Evolutionary conservation across 2,329 filamentous ascomycete species (phyloP).

Genomic region (Cytospora piceae): DNA sequence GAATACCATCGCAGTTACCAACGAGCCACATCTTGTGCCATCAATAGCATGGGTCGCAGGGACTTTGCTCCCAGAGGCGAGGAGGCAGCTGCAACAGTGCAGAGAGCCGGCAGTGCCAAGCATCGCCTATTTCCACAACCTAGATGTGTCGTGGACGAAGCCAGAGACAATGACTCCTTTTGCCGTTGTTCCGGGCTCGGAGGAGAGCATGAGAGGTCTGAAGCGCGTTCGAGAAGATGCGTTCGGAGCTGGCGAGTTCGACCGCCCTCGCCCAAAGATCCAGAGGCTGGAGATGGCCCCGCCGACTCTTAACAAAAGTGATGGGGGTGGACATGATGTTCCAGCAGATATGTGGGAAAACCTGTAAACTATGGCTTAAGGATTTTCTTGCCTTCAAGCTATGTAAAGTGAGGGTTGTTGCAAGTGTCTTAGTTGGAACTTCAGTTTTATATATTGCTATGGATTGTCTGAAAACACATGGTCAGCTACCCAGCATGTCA

Average conservation of each 20-base stretch:
- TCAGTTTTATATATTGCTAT: background rate
- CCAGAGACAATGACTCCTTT: background rate
- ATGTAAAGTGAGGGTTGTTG: background rate
- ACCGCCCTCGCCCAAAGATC: background rate
- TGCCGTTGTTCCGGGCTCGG: background rate
- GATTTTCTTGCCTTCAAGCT: too few relatives aligned
- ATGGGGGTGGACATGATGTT: background rate
- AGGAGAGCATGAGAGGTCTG: background rate
- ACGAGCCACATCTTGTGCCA: constrained; percentile 5
- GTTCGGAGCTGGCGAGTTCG: background rate
- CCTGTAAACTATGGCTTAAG: background rate
- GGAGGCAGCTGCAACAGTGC: background rate
- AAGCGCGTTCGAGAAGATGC: background rate
- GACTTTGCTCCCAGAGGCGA: background rate
- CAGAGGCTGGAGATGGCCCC: background rate
- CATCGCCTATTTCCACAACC: background rate
- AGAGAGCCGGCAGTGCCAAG: background rate
- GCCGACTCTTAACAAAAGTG: background rate
- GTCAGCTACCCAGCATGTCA: background rate
- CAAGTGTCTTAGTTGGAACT: background rate
- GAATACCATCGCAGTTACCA: background rate
- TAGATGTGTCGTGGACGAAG: constrained; percentile 18
- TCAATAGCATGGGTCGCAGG: constrained; percentile 5
- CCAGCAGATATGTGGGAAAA: background rate
- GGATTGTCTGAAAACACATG: background rate